Evolutionary conservation across 208 protist species (phyloP).

Genomic region (Blastocrithidia nonstop): DNA sequence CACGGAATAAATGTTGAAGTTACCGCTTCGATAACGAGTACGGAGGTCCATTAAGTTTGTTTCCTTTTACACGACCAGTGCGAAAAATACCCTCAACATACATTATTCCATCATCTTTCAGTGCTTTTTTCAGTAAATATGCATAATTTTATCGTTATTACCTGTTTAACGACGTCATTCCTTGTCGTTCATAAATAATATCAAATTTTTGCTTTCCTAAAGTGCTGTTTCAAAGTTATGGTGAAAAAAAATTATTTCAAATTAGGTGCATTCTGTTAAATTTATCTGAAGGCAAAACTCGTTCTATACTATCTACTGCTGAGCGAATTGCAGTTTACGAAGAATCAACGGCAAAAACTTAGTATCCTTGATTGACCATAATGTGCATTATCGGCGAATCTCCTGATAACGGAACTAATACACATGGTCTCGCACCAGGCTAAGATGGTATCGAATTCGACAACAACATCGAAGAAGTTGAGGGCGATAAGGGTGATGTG

Average conservation of each 20-base stretch:
- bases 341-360: constrained; percentile 70
- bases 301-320: constrained; percentile 47
- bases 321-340: constrained; percentile 60
- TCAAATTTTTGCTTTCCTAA: constrained; percentile 41
- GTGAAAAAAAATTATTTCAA: constrained; percentile 61
- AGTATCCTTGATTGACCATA: constrained; percentile 50
- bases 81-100: constrained; percentile 83
- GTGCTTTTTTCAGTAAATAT: constrained; percentile 57
- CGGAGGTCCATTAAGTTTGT: constrained; percentile 61
- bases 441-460: not conserved
- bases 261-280: constrained; percentile 48
- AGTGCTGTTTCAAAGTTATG: constrained; percentile 57
- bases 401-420: constrained; percentile 76
- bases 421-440: constrained; percentile 11
- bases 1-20: constrained; percentile 59
- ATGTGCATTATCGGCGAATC: constrained; percentile 71
- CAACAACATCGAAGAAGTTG: not conserved
- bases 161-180: constrained; percentile 63
- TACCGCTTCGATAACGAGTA: constrained; percentile 51
- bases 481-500: too few species aligned
- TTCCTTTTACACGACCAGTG: constrained; percentile 67
- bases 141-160: constrained; percentile 75
- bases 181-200: constrained; percentile 81
- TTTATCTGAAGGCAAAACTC: constrained; percentile 14
- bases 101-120: constrained; percentile 71